phyloP scores from a whole-genome alignment of 495 filamentous ascomycete species.

The Arthonia radiata region DNA sequence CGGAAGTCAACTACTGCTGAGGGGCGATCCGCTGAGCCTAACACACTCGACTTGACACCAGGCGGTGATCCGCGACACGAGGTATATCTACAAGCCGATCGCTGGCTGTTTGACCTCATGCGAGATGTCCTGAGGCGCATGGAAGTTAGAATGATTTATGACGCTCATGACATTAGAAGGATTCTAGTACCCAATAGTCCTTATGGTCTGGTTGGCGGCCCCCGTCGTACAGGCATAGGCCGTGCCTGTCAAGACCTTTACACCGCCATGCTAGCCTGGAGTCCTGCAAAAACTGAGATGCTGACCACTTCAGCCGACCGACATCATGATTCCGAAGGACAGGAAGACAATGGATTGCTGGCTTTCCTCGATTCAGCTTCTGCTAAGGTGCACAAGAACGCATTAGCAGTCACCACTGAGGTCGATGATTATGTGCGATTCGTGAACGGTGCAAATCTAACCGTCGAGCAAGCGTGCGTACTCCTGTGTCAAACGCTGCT shows the following conservation, averaged over 20 bases:
- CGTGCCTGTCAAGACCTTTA: background rate
- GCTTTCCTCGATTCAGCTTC: background rate
- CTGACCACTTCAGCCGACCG: background rate
- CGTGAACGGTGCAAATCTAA: background rate
- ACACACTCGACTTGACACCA: conserved; percentile 35
- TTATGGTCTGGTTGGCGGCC: too few relatives aligned
- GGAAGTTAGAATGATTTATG: background rate
- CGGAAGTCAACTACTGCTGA: conserved; percentile 42
- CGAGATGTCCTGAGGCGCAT: background rate
- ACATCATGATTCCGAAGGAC: background rate
- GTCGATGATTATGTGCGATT: background rate
- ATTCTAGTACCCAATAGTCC: too few relatives aligned
- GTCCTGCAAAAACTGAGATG: background rate
- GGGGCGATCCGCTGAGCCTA: conserved; percentile 22
- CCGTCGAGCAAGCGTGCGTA: conserved; percentile 16
- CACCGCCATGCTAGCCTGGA: background rate
- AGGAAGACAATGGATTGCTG: background rate
- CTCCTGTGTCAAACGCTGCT: conserved; percentile 40
- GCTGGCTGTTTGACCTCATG: conserved; percentile 41
- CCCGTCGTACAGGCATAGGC: background rate
- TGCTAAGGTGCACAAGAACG: background rate
- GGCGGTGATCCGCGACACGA: conserved; percentile 49
- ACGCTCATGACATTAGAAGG: background rate
- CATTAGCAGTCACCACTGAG: background rate
- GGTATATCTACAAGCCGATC: conserved; percentile 41